Conservation (phyloP, 495 filamentous ascomycete genomes). For the Astrothelium subdiscretum region DNA sequence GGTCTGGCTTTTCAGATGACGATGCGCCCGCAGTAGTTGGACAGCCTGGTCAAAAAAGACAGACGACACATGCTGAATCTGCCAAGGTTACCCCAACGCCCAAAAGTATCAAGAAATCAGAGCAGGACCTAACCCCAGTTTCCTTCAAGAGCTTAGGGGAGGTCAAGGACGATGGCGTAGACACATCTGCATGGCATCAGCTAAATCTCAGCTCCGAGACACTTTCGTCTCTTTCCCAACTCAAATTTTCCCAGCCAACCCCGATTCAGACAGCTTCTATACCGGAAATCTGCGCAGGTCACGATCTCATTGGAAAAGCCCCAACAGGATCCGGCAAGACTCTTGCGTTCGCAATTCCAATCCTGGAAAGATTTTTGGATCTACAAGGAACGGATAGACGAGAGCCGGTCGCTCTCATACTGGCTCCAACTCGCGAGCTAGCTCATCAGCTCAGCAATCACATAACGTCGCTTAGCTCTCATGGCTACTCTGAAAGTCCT, state of each 20-base stretch:
- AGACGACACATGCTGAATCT: conserved; percentile 10
- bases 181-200: conserved; percentile 64
- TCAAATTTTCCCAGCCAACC: conserved; percentile 71
- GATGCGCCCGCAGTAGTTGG: conserved; percentile 5
- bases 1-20: conserved; percentile 44
- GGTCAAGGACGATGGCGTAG: conserved; percentile 25
- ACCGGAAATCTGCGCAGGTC: conserved; percentile 60
- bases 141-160: conserved; percentile 10
- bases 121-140: conserved; percentile 7
- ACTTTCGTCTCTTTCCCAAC: conserved; percentile 59
- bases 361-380: conserved; percentile 53
- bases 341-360: conserved; percentile 69
- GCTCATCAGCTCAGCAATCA: conserved; percentile 83
- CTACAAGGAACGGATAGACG: conserved; percentile 26
- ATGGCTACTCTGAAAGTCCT: conserved; percentile 44
- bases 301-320: conserved; percentile 72
- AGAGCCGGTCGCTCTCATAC: conserved; percentile 67
- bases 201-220: conserved; percentile 58
- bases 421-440: conserved; percentile 86
- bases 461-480: conserved; percentile 54
- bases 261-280: conserved; percentile 67
- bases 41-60: conserved; percentile 5
- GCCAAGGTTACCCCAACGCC: conserved; percentile 15
- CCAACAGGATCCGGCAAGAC: conserved; percentile 79
- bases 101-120: conserved; percentile 20